These are phyloP conservation scores for Xerocomus spinulosus DNA, from an alignment of 768 basidiomycete species.

Conservation along the genomic window DNA sequence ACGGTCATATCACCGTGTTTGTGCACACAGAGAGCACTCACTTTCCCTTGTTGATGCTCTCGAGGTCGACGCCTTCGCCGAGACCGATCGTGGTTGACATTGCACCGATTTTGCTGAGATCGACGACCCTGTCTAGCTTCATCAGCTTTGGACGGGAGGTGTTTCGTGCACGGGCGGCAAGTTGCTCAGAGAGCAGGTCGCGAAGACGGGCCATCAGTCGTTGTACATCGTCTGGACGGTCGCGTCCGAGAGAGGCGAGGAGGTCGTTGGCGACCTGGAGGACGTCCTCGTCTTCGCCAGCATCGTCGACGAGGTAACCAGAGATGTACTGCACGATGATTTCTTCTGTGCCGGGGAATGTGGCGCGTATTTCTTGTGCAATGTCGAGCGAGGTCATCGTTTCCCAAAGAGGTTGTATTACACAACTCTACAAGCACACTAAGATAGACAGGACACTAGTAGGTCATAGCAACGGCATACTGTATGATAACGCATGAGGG, in stretches of 20 bases:
- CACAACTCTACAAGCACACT: slow-evolving; percentile 25
- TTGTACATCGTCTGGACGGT: slow-evolving; percentile 52
- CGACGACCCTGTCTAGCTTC: slow-evolving; percentile 82
- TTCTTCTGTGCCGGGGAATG: slow-evolving; percentile 76
- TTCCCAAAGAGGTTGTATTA: no score
- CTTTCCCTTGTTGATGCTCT: slow-evolving; percentile 94
- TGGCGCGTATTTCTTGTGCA: slow-evolving; percentile 69
- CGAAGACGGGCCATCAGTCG: slow-evolving; percentile 63
- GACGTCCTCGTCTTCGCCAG: slow-evolving; percentile 83
- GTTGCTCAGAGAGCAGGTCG: slow-evolving; percentile 60
- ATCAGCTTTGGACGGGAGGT: slow-evolving; percentile 61
- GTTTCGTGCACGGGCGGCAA: slow-evolving; percentile 53
- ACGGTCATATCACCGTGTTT: slow-evolving; percentile 1
- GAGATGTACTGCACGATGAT: slow-evolving; percentile 81
- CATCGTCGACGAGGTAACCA: slow-evolving; percentile 87
- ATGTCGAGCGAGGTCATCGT: slow-evolving; percentile 72
- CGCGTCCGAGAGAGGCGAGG: slow-evolving; percentile 71
- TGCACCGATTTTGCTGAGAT: slow-evolving; percentile 74
- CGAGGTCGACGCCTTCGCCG: slow-evolving; percentile 80
- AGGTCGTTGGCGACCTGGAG: slow-evolving; percentile 71
- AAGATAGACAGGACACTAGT: slow-evolving; percentile 8
- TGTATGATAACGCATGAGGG: slow-evolving; percentile 14
- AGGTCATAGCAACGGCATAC: slow-evolving; percentile 16
- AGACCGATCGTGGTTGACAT: slow-evolving; percentile 79
- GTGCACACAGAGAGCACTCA: slow-evolving; percentile 33